Conservation (phyloP, 768 basidiomycete species). For the Suillus ampliporus region DNA sequence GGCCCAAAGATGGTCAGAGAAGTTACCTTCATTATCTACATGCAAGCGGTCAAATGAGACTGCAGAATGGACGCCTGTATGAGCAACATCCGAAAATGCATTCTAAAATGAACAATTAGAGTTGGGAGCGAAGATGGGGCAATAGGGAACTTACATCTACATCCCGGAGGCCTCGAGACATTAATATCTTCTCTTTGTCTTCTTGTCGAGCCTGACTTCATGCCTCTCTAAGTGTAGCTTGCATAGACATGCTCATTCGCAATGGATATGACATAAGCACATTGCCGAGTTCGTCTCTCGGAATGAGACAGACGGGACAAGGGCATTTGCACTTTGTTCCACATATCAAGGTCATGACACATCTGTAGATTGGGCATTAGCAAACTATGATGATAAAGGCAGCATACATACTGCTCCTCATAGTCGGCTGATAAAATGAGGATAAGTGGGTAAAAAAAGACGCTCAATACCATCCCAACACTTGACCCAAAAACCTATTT, state of each 20-base stretch:
- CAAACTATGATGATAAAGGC: neutral
- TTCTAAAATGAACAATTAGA: constrained; percentile 15
- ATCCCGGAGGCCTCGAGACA: constrained; percentile 18
- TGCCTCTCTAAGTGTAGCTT: constrained; percentile 17
- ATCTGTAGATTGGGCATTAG: constrained; percentile 25
- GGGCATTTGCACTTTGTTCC: constrained; percentile 33
- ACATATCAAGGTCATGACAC: constrained; percentile 41
- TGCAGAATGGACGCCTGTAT: constrained; percentile 40
- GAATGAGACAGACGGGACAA: constrained; percentile 45
- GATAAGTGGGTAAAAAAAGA: constrained; percentile 37
- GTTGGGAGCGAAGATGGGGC: neutral
- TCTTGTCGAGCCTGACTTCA: constrained; percentile 14
- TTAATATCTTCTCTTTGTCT: constrained; percentile 23
- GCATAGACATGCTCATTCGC: constrained; percentile 22
- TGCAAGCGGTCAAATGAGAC: constrained; percentile 48
- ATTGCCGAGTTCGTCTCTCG: constrained; percentile 27
- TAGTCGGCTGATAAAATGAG: constrained; percentile 47
- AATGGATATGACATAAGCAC: constrained; percentile 15
- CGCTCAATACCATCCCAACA: constrained; percentile 38
- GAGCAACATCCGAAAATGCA: constrained; percentile 41
- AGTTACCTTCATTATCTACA: constrained; percentile 38
- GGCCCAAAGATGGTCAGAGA: constrained; percentile 37
- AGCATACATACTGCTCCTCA: constrained; percentile 46
- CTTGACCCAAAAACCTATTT: constrained; percentile 17
- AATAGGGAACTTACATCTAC: constrained; percentile 17